phyloP scores from a whole-genome alignment of 768 basidiomycete species.

The Mycena vitilis region DNA sequence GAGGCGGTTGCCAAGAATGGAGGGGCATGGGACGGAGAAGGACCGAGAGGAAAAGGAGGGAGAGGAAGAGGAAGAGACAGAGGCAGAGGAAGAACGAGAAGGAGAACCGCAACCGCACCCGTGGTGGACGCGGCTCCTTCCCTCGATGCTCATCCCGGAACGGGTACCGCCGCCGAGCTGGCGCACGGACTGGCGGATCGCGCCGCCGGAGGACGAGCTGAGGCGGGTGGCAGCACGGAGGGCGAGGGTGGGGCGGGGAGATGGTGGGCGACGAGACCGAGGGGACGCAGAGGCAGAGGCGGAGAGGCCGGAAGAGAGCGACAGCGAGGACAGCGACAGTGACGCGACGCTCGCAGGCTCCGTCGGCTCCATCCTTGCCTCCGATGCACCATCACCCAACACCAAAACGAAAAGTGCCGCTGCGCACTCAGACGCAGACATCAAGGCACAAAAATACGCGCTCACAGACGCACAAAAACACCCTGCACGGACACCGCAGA shows the following conservation, averaged over 20 bases:
- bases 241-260: not conserved
- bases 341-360: constrained; percentile 22
- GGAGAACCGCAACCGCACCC: too few species aligned
- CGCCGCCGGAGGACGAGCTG: constrained; percentile 25
- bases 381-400: not conserved
- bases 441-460: not conserved
- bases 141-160: not conserved
- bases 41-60: too few species aligned
- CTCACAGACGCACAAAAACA: constrained; percentile 5
- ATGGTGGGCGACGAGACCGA: too few species aligned
- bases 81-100: too few species aligned
- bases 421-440: not conserved
- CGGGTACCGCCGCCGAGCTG: constrained; percentile 5
- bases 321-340: constrained; percentile 13
- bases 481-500: constrained; percentile 8
- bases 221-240: not conserved
- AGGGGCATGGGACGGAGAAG: not conserved
- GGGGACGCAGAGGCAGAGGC: too few species aligned
- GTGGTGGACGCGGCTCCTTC: too few species aligned
- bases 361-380: not conserved
- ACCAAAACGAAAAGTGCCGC: not conserved
- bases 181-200: constrained; percentile 22
- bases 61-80: too few species aligned
- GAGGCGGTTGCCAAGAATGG: constrained; percentile 35
- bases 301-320: too few species aligned